A percentile compares a stretch with the other conserved stretches of the same genome.
Conservation (phyloP, 371 early-diverging fungal genomes). For the Batkoa obscura region DNA sequence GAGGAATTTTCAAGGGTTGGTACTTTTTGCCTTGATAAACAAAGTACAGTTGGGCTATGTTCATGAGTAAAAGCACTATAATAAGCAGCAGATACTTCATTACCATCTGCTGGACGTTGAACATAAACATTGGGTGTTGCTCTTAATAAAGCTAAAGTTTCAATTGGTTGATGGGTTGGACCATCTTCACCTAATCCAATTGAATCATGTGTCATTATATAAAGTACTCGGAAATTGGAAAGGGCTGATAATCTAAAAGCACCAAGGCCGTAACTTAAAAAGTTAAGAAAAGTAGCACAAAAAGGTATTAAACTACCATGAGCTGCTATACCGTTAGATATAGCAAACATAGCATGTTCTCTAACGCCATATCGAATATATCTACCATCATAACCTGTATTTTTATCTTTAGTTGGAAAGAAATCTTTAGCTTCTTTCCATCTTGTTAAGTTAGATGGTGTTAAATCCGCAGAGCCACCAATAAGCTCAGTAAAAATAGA, state of each 20-base stretch:
- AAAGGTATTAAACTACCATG: conserved; percentile 83
- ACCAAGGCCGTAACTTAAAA: conserved; percentile 61
- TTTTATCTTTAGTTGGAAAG: conserved; percentile 43
- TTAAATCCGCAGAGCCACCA: conserved; percentile 98
- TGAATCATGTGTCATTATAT: conserved; percentile 99
- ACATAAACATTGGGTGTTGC: conserved; percentile 83
- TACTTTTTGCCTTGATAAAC: conserved; percentile 88
- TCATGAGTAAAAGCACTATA: conserved; percentile 47
- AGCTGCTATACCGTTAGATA: conserved; percentile 86
- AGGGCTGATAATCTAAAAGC: conserved; percentile 86
- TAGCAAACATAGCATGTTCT: conserved; percentile 97
- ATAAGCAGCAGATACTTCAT: conserved; percentile 87
- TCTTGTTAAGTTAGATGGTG: conserved; percentile 86
- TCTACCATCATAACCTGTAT: conserved; percentile 70
- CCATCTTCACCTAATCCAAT: conserved; percentile 97
- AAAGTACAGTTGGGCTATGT: conserved; percentile 68
- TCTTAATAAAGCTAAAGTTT: conserved; percentile 82
- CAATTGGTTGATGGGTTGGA: conserved; percentile 98
- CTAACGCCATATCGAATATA: conserved; percentile 96
- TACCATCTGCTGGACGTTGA: conserved; percentile 93
- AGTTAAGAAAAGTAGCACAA: conserved; percentile 94
- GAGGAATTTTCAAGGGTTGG: conserved; percentile 76
- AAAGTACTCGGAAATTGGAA: conserved; percentile 69
- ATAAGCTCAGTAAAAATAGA: conserved; percentile 64
- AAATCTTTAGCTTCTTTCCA: conserved; percentile 91